Evolutionary conservation across 1,284 basidiomycete species (phyloP).

Genomic region (Ceratobasidium sp.): DNA sequence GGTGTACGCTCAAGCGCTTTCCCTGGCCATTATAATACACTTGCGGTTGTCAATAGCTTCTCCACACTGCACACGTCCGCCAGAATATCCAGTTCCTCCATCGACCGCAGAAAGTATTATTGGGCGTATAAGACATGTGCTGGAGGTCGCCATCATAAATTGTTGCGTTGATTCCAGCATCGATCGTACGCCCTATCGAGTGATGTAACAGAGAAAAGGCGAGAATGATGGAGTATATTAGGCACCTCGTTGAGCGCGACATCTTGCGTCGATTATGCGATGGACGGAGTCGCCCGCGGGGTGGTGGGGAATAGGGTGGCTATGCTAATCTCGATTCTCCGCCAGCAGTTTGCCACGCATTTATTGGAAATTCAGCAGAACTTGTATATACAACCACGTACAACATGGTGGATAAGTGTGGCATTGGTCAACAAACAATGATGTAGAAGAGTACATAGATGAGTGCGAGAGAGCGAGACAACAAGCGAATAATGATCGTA

Average conservation of each 20-base stretch:
- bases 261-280: no score
- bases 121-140: slow-evolving; percentile 9
- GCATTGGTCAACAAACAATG: slow-evolving; percentile 16
- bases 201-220: neutral
- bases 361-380: neutral
- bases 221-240: neutral
- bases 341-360: no score
- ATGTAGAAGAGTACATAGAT: slow-evolving; percentile 32
- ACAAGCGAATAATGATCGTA: no score
- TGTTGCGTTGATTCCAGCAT: slow-evolving; percentile 2
- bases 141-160: slow-evolving; percentile 9
- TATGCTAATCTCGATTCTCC: no score
- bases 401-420: slow-evolving; percentile 5
- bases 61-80: neutral
- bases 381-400: neutral
- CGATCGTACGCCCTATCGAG: neutral
- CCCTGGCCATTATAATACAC: neutral
- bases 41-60: neutral
- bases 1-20: neutral
- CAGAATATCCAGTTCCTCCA: slow-evolving; percentile 13
- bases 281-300: no score
- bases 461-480: neutral
- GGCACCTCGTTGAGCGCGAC: neutral
- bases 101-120: neutral
- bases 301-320: no score